A percentile compares a stretch with the other conserved stretches of the same genome.
These are phyloP conservation scores for Platanus orientalis DNA, from an alignment of 164 flowering plant genomes.

Conservation along the genomic window DNA sequence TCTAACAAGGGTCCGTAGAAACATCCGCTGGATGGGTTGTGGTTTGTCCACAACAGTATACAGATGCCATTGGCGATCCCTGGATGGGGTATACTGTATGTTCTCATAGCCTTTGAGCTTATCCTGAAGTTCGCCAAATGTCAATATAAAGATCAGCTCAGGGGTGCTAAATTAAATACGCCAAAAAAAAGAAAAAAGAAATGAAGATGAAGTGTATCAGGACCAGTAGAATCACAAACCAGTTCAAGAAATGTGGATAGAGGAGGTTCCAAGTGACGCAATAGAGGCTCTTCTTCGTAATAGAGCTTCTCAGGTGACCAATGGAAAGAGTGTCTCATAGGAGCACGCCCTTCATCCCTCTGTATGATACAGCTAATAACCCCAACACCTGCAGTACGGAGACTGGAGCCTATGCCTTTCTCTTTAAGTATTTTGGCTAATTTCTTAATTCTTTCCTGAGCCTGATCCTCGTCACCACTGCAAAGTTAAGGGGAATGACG, in stretches of 20 bases:
- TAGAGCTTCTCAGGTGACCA: slow-evolving; percentile 77
- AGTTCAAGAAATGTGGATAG: slow-evolving; percentile 93
- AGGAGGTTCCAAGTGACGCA: slow-evolving; percentile 98
- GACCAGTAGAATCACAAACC: slow-evolving; percentile 41
- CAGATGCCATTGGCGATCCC: slow-evolving; percentile 98
- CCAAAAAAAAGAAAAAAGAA: background rate
- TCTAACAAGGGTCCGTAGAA: slow-evolving; percentile 88
- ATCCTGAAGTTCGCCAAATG: slow-evolving; percentile 54
- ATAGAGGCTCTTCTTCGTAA: slow-evolving; percentile 84
- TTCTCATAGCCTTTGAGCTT: slow-evolving; percentile 83
- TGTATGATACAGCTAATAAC: slow-evolving; percentile 97
- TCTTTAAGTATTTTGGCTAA: slow-evolving; percentile 90
- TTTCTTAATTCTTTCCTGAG: slow-evolving; percentile 94
- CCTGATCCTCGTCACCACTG: slow-evolving; percentile 99
- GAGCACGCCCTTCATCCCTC: slow-evolving; percentile 97
- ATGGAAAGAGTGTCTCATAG: slow-evolving; percentile 96
- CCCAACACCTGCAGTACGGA: slow-evolving; percentile 71
- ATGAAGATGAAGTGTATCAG: background rate
- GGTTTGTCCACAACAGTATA: slow-evolving; percentile 83
- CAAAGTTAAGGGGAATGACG: slow-evolving; percentile 11
- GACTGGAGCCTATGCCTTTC: slow-evolving; percentile 63
- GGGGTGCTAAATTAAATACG: background rate
- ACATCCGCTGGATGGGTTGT: slow-evolving; percentile 73
- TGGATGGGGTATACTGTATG: slow-evolving; percentile 79
- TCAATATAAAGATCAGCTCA: slow-evolving; percentile 3